Conservation (phyloP, 139 green algal genomes). For the Chlamydomonas asymmetrica region DNA sequence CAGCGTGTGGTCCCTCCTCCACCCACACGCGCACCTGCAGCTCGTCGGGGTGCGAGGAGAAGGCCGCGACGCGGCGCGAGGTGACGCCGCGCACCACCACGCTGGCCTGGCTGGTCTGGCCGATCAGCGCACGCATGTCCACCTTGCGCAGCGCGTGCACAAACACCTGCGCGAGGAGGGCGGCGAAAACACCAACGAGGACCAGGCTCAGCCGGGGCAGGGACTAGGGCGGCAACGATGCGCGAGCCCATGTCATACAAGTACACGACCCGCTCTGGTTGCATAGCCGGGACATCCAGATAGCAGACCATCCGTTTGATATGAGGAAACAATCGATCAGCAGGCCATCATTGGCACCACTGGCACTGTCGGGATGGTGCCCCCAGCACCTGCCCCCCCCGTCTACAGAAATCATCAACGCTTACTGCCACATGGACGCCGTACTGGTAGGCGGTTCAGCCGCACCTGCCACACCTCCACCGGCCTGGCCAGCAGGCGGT, state of each 20-base stretch:
- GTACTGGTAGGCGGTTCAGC: too few relatives aligned
- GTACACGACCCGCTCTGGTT: too few relatives aligned
- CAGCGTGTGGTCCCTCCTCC: background rate
- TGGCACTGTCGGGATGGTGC: too few relatives aligned
- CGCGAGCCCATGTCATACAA: too few relatives aligned
- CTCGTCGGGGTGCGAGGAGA: slow-evolving; percentile 59
- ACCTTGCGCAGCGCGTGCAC: slow-evolving; percentile 59
- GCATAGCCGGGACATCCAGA: background rate
- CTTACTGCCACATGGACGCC: background rate
- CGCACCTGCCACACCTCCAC: slow-evolving; percentile 61
- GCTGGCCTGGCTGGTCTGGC: slow-evolving; percentile 53
- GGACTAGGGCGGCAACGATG: too few relatives aligned
- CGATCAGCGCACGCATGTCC: slow-evolving; percentile 60
- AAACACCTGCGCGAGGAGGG: slow-evolving; percentile 59
- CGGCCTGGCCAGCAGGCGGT: slow-evolving; percentile 48
- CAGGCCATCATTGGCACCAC: too few relatives aligned
- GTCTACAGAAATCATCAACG: background rate
- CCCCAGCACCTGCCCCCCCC: too few relatives aligned
- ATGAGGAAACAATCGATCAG: background rate
- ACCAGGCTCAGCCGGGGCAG: too few relatives aligned
- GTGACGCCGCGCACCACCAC: slow-evolving; percentile 51
- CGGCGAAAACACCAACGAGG: background rate
- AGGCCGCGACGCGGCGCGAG: slow-evolving; percentile 47
- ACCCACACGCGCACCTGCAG: slow-evolving; percentile 39
- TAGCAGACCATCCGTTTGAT: background rate